phyloP scores from a whole-genome alignment of 495 filamentous ascomycete species.

The Penicillium waksmanii region DNA sequence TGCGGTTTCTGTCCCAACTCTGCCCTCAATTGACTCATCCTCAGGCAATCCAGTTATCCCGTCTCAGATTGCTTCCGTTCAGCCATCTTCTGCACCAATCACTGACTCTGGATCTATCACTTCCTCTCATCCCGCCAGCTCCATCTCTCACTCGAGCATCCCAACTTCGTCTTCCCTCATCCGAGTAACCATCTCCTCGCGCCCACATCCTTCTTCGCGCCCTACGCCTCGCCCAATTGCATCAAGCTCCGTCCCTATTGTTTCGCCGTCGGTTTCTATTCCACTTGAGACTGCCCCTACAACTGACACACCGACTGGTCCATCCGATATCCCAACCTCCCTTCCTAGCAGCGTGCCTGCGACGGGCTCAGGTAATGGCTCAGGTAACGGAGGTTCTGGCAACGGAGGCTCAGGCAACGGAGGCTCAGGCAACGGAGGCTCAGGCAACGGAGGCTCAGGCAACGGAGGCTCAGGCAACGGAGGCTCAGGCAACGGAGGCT shows the following conservation, averaged over 20 bases:
- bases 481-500: not conserved
- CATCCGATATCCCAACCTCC: too few species aligned
- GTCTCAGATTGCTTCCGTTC: not conserved
- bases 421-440: not conserved
- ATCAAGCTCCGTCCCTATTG: not conserved
- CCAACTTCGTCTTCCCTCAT: slow-evolving; percentile 1
- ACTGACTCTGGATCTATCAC: not conserved
- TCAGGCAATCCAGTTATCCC: not conserved
- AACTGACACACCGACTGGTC: too few species aligned
- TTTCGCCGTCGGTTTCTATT: not conserved
- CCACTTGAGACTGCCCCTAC: not conserved
- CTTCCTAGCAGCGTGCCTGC: not conserved
- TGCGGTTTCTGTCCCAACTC: not conserved
- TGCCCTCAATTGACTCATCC: not conserved
- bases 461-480: not conserved
- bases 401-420: not conserved
- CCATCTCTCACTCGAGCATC: not conserved
- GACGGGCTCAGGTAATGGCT: not conserved
- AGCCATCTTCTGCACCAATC: not conserved
- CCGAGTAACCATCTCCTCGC: not conserved
- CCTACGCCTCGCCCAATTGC: not conserved
- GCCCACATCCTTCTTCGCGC: not conserved
- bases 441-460: not conserved
- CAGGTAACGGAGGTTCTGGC: not conserved
- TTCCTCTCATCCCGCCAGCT: not conserved